These are phyloP conservation scores for Haplosporangium sp. DNA, from an alignment of 371 early-diverging fungal genomes.

Conservation along the genomic window DNA sequence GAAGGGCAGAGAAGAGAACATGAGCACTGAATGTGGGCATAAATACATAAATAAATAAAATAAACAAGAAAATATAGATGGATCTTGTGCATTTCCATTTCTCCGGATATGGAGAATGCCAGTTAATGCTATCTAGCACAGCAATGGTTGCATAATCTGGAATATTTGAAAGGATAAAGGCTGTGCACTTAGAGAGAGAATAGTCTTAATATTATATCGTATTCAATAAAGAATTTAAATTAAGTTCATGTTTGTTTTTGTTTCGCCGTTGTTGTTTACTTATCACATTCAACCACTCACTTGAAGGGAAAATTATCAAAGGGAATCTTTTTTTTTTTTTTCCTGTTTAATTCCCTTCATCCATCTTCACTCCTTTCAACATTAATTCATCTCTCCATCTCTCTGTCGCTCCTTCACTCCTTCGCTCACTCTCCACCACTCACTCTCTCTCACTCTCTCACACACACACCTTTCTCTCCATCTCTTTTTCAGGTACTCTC, in stretches of 20 bases:
- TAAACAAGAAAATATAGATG: too few relatives aligned
- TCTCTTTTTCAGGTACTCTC: not conserved
- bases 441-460: not conserved
- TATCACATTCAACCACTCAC: not conserved
- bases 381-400: not conserved
- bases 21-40: not conserved
- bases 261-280: slow-evolving; percentile 4
- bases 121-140: not conserved
- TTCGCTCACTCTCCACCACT: too few relatives aligned
- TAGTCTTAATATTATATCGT: too few relatives aligned
- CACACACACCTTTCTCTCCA: not conserved
- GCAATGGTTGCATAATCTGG: too few relatives aligned
- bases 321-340: not conserved
- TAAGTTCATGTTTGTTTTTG: slow-evolving; percentile 1
- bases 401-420: too few relatives aligned
- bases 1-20: not conserved
- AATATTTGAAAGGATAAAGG: not conserved
- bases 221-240: too few relatives aligned
- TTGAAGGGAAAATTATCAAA: not conserved
- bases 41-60: too few relatives aligned
- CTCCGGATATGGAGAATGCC: too few relatives aligned
- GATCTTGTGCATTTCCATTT: too few relatives aligned
- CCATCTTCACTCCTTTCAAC: not conserved
- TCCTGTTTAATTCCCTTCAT: not conserved
- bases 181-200: not conserved